Base-by-base conservation (phyloP, 1,284 basidiomycete genomes). In the Pisolithus thermaeus region DNA sequence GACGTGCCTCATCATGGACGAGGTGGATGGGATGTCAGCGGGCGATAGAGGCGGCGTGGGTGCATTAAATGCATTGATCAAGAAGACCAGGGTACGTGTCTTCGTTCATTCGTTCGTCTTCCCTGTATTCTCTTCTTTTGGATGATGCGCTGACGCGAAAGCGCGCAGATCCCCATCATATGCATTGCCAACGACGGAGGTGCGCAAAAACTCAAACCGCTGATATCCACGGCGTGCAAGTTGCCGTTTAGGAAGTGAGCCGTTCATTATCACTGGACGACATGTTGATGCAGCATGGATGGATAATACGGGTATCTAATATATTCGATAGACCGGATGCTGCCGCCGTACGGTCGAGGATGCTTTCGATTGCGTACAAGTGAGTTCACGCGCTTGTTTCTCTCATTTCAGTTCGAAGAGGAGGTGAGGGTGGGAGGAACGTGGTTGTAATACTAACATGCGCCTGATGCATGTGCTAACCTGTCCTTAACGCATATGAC, bases 21-120 rank as follows among this genome's bases (percentile, higher is more conserved):
- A 99, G 68, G 96, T 99, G 0, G 96, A 99, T 61, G 96, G 97
- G 7, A 99, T 99, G 94, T 97, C 93, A 6, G 91, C 92, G 2
- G 96, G 96, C 25, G 97, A 99, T 69, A 80, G 96, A 47, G 96
- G 97, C 20, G 96, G 96, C 56, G 89, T 98, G 1, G 95, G 92
- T 28, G 96, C 96, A 7, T 71, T 99, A 61, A 94, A 94, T 55
- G 82, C 84, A 0, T 66, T 99, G 52, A 97, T 99, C 63, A 94
- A 89, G 73, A 98, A 97, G 76, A 90, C 91, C 12, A 92, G 88
- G 74, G 92, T 88, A 48, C 3, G n/a, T n/a, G n/a, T n/a, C n/a
- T n/a, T n/a, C n/a, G n/a, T n/a, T n/a, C n/a, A n/a, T n/a, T n/a
- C n/a, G n/a, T 23, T 16, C 27, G 11, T 35, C 12, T 30, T 30